phyloP scores from a whole-genome alignment of 495 filamentous ascomycete species.

The Tuber aestivum region DNA sequence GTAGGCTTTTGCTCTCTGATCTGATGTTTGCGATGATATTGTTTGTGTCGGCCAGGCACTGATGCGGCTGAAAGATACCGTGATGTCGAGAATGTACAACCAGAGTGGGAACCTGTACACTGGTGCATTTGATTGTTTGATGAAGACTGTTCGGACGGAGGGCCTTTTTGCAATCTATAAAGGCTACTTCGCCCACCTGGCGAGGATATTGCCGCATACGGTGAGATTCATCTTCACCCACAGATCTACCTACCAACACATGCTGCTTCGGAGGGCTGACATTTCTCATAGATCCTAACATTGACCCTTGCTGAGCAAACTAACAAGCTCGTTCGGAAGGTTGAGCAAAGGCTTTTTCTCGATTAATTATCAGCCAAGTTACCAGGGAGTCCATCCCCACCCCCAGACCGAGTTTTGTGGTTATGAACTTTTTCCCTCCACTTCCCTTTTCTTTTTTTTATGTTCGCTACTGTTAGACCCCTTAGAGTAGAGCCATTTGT shows the following conservation, averaged over 20 bases:
- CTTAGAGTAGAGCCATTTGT: slow-evolving; percentile 1
- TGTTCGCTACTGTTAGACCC: not conserved
- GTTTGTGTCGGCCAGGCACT: not conserved
- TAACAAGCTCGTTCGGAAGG: slow-evolving; percentile 74
- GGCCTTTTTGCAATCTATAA: slow-evolving; percentile 94
- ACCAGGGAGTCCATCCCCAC: not conserved
- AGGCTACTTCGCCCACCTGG: slow-evolving; percentile 91
- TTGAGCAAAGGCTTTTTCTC: slow-evolving; percentile 61
- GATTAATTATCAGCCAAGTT: slow-evolving; percentile 9
- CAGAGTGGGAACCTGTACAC: slow-evolving; percentile 94
- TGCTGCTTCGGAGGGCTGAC: slow-evolving; percentile 2
- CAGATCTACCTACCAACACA: not conserved
- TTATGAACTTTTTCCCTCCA: not conserved
- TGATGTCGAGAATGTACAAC: slow-evolving; percentile 99
- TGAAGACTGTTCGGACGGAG: slow-evolving; percentile 85
- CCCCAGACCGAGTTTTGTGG: not conserved
- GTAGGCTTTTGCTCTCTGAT: slow-evolving; percentile 47
- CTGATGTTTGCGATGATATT: not conserved
- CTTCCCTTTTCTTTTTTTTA: not conserved
- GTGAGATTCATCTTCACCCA: slow-evolving; percentile 45
- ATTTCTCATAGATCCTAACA: slow-evolving; percentile 62
- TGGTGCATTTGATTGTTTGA: slow-evolving; percentile 84
- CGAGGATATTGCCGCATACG: slow-evolving; percentile 90
- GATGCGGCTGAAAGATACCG: slow-evolving; percentile 60
- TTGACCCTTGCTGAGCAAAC: slow-evolving; percentile 94